Conservation (phyloP, 371 early-diverging fungal species). For the Chytridium lagenaria region DNA sequence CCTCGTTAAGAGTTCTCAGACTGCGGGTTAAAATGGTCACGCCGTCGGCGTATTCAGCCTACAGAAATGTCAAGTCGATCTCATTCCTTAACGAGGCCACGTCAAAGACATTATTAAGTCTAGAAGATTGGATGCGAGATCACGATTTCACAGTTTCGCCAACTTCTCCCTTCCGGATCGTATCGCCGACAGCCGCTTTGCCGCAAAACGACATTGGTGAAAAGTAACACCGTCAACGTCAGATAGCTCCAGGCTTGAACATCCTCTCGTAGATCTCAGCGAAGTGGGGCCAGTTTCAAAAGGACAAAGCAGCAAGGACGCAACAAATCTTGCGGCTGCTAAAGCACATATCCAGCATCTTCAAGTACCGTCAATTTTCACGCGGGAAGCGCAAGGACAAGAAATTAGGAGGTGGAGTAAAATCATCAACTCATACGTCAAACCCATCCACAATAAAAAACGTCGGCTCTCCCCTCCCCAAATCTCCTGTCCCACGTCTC, state of each 20-base stretch:
- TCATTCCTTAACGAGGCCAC: slow-evolving; percentile 28
- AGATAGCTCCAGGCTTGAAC: too few relatives aligned
- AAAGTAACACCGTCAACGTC: too few relatives aligned
- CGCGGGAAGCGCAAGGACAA: slow-evolving; percentile 1
- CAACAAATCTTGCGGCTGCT: background rate
- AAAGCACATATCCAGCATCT: slow-evolving; percentile 11
- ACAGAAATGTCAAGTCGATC: slow-evolving; percentile 34
- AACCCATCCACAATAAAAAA: slow-evolving; percentile 20
- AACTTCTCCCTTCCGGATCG: background rate
- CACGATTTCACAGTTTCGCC: slow-evolving; percentile 1
- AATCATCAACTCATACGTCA: background rate
- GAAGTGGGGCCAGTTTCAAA: too few relatives aligned
- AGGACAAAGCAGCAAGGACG: too few relatives aligned
- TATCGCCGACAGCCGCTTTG: background rate
- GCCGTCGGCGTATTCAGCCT: background rate
- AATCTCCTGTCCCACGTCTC: background rate
- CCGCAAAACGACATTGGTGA: background rate
- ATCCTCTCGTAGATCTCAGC: too few relatives aligned
- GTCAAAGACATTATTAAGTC: slow-evolving; percentile 12
- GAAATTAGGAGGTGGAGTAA: slow-evolving; percentile 3
- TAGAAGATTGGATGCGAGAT: slow-evolving; percentile 43
- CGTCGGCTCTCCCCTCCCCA: slow-evolving; percentile 9
- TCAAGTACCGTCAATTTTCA: slow-evolving; percentile 17
- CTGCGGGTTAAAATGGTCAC: too few relatives aligned
- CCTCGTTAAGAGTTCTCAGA: too few relatives aligned